Evolutionary conservation across 441 rosid species (phyloP), one percentile per base, ranked within the genome.

Genomic region (Adansonia rubrostipa): DNA sequence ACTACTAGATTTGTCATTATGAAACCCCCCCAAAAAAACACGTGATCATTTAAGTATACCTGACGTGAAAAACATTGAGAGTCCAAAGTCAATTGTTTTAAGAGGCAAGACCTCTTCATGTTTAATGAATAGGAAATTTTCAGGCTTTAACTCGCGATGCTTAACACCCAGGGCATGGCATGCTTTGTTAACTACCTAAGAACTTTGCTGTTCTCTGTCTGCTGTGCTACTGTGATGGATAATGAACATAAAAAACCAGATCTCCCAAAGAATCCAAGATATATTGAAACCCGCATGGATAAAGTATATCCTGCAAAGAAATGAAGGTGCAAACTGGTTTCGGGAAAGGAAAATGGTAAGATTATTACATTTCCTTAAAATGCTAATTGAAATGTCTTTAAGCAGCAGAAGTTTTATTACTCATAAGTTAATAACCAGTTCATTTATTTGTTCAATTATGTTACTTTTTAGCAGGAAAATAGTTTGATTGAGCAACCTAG

Each of bases 71-170:
- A 92, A 96, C 77, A 92, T 84, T 0, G 99, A 96, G 85, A 96
- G 96, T 51, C 99, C 99, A 80, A 96, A 96, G 72, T 96, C 98
- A 4, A 94, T 96, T 3, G 97, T 88, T 78, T 96, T 96, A 28
- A 96, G 94, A 0, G 88, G 80, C 3, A 97, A 83, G 4, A 92
- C 98, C 85, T 96, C 99, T 73, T 88, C 86, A 7, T 92, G 89
- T 75, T 22, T 83, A 0, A 88, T 85, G 81, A 96, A 96, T 53
- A 96, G 92, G 82, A 96, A 96, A 85, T 96, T 96, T 86, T 96
- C 99, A 19, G 99, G 99, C 88, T 96, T 96, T 82, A 96, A 87
- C 80, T 96, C 99, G 62, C 99, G 84, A 65, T 96, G 99, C 97
- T 92, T 93, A 28, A 96, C 99, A 57, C 99, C 99, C 3, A 94